A percentile compares a stretch with the other conserved stretches of the same genome.
Conservation (phyloP, 345 rosid genomes). For the Dipteronia sinensis region DNA sequence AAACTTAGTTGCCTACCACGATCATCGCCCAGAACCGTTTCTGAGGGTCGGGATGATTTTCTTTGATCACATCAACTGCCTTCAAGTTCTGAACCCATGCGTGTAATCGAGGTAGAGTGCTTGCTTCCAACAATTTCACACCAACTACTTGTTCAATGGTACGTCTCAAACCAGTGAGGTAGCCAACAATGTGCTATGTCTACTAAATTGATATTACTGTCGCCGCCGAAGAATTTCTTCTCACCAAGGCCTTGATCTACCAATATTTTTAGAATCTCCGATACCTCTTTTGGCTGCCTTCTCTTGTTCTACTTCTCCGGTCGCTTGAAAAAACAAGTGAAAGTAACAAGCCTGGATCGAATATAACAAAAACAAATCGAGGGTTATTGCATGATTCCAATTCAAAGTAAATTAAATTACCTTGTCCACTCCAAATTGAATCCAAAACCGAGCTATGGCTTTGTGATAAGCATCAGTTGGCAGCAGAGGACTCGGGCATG, state of each 20-base stretch:
- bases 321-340: neutral
- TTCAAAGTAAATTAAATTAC: neutral
- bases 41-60: constrained; percentile 26
- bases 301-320: constrained; percentile 19
- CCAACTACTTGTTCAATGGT: constrained; percentile 22
- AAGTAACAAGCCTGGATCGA: neutral
- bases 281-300: constrained; percentile 7
- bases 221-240: constrained; percentile 31
- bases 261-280: constrained; percentile 16
- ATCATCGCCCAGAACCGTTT: too few relatives aligned
- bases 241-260: constrained; percentile 28
- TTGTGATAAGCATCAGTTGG: constrained; percentile 15
- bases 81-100: constrained; percentile 23
- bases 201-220: neutral
- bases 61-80: constrained; percentile 14
- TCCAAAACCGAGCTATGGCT: constrained; percentile 25
- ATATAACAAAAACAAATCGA: neutral
- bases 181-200: constrained; percentile 24
- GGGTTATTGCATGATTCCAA: too few relatives aligned
- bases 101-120: constrained; percentile 21
- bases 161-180: constrained; percentile 13
- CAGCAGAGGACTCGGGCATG: constrained; percentile 19
- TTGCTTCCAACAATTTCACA: constrained; percentile 13
- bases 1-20: too few relatives aligned
- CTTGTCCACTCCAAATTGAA: constrained; percentile 10